Base-by-base conservation (phyloP, 2,329 filamentous ascomycete genomes). In the Exophiala sideris region DNA sequence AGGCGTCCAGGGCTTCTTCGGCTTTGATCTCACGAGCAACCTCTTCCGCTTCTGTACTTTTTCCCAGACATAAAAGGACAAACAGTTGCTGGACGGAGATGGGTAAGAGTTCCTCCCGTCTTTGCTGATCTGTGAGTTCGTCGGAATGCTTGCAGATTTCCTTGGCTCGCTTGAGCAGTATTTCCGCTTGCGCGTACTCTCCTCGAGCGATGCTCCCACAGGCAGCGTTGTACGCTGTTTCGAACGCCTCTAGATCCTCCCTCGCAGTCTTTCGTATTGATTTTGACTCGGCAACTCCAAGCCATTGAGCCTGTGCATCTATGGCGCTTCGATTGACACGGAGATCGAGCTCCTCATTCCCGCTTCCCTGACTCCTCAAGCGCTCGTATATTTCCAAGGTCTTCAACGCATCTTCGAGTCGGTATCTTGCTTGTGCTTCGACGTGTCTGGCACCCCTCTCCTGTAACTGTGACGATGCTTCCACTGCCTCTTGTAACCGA, bases 211-310 rank as follows among this genome's bases (percentile, higher is more conserved):
- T 82, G 64, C 80, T 81, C 52, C 78, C 75, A 66, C 83, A 86
- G 34, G 82, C 83, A 7, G 81, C 79, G 67, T 86, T 86, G 68
- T 83, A 86, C 2, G 81, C 78, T 3, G 80, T 85, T 67, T 86
- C 83, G 56, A 86, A 86, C 0, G 79, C 76, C 56, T 85, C 81
- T 50, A 86, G 65, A 63, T 85, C 83, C 62, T 84, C 81, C 61
- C 80, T 73, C 16, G 71, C 75, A 5, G 79, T 76, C 64, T 78
- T 78, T 65, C 77, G 79, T 66, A 77, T 79, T 54, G 74, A 71
- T 35, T 76, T 76, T 34, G 76, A 66, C 53, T 79, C 71, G 21
- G 77, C 73, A 52, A 76, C 71, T 39, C 79, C 79, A 39, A 76
- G 72, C 83, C 83, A 86, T 62, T 83, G 77, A 48, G 84, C 66